A percentile compares a stretch with the other conserved stretches of the same genome.
Evolutionary conservation across 768 basidiomycete species (phyloP).

Genomic region (Leccinum boreale): DNA sequence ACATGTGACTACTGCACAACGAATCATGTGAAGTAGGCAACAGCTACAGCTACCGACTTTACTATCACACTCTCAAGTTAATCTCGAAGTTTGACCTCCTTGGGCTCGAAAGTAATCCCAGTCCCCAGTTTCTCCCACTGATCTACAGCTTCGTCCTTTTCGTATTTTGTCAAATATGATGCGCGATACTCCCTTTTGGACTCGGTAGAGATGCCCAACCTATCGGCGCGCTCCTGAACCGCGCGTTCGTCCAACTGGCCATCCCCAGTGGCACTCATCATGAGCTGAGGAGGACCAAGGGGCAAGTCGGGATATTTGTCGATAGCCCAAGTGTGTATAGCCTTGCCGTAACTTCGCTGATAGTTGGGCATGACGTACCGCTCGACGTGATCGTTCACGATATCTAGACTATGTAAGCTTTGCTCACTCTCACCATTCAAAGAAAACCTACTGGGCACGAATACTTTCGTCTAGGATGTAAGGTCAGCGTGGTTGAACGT

Average conservation of each 20-base stretch:
- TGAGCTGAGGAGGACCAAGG: slow-evolving; percentile 44
- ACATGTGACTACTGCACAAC: not conserved
- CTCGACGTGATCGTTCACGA: slow-evolving; percentile 35
- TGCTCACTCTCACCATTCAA: not conserved
- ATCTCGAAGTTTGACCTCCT: slow-evolving; percentile 21
- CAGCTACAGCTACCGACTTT: not conserved
- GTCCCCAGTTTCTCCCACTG: slow-evolving; percentile 36
- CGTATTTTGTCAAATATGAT: slow-evolving; percentile 39
- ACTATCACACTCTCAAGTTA: not conserved
- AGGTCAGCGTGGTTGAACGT: not conserved
- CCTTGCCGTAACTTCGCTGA: slow-evolving; percentile 48
- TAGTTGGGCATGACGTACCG: slow-evolving; percentile 42
- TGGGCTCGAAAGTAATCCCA: slow-evolving; percentile 32
- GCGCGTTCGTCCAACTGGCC: slow-evolving; percentile 31
- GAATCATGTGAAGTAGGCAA: not conserved
- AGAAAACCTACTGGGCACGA: slow-evolving; percentile 22
- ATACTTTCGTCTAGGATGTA: slow-evolving; percentile 17
- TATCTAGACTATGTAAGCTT: slow-evolving; percentile 10
- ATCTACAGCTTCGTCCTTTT: slow-evolving; percentile 36
- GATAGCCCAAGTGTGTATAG: slow-evolving; percentile 37
- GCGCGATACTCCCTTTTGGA: slow-evolving; percentile 34
- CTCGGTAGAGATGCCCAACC: slow-evolving; percentile 21
- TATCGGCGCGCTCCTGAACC: slow-evolving; percentile 31
- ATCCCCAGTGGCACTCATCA: slow-evolving; percentile 43
- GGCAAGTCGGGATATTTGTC: slow-evolving; percentile 41